Evolutionary conservation across 305 asterid genomes (phyloP), one percentile per base, ranked within the genome.

Genomic region (Withania somnifera): DNA sequence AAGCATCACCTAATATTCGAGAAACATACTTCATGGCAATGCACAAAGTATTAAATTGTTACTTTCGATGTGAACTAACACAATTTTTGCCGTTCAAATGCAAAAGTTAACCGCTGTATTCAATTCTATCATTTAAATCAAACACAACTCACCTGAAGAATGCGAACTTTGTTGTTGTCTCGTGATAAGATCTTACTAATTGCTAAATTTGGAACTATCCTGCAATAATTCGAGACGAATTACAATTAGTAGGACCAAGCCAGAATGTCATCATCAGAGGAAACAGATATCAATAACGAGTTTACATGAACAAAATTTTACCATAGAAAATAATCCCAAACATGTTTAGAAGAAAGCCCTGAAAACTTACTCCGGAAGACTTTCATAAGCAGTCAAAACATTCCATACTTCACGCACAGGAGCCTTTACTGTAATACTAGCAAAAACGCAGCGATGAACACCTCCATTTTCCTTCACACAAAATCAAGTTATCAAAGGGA

Each of bases 371-470:
- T 93, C 98, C 1, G 97, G 96, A 83, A 95, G 97, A 83, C 87
- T 87, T 90, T 95, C 99, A 75, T 95, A 95, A 81, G 92, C 91
- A 84, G 99, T 95, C 89, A 95, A 93, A 85, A 91, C 88, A 87
- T 87, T 92, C 99, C 99, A 95, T 36, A 95, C 97, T 88, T 95
- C 92, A 77, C 89, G 95, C 75, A 94, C 94, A 20, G 97, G 91
- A 53, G 97, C 98, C 83, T 94, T 94, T 69, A 95, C 99, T 11
- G 98, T 95, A 83, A 94, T 95, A 92, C 97, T 91, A 79, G 99
- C 99, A 84, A 94, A 89, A 56, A 95, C 99, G 20, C 98, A 90
- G 34, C 97, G 91, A 84, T 95, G 99, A 80, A 94, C 99, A 79
- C 99, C 99, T 47, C 98, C 99, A 82, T 95, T 88, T 93, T 95